Evolutionary conservation across 2,329 filamentous ascomycete species (phyloP), one percentile per base, ranked within the genome.

Genomic region (Thielaviopsis populi): DNA sequence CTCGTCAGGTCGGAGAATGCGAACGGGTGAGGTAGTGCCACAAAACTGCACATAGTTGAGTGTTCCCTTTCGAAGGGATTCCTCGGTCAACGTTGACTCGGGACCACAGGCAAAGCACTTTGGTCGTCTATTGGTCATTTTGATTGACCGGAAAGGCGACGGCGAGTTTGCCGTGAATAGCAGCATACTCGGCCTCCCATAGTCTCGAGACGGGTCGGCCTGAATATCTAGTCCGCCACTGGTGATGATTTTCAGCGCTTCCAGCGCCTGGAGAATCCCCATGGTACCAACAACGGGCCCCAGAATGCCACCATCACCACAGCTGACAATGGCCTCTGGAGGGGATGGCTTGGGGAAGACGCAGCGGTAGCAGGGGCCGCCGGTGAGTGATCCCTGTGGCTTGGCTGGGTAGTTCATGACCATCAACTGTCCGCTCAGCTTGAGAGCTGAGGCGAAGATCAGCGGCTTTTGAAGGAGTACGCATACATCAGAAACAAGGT

Each of bases 201-300:
- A 54, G 11, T 58, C 22, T 22, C 30, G 60, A 4, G 15, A 22
- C 15, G 43, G n/a, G 24, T 56, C 15, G 3, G 17, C 6, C 19
- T 42, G 46, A 4, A 37, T 27, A 17, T 72, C 70, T 8, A 70
- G 65, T 5, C 69, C 69, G 2, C 70, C 72, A 37, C 76, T 70
- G 0, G 83, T 79, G 17, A 96, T 79, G n/a, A 96, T 73, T 72
- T 95, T 94, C 70, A 97, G 85, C 0, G 89, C 85, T 74, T 97
- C 91, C 1, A 95, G 77, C 0, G 94, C 92, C 75, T 97, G 94
- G 64, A 97, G 75, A 0, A 96, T 85, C 7, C 94, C 94, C 89
- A 99, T 96, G 0, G 85, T 80, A 0, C 94, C 94, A 0, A 99
- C 94, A 0, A 96, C 91, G 0, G 94, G 91, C 0, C 94, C 94